Evolutionary conservation across 192 early-diverging fungal species (phyloP).

Genomic region (Backusella luteola): DNA sequence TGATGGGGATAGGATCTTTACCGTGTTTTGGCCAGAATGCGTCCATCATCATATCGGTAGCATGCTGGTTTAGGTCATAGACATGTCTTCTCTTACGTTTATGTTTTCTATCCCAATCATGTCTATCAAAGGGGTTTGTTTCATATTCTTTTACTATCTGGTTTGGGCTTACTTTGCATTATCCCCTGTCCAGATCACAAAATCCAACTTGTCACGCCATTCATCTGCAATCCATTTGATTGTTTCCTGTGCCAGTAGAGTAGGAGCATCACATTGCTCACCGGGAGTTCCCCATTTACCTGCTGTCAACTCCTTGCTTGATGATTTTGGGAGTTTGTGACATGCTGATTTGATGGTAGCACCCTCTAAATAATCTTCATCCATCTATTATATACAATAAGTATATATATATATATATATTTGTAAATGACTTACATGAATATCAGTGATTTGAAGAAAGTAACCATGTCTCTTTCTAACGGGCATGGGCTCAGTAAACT

Average conservation of each 20-base stretch:
- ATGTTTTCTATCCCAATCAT: constrained; percentile 13
- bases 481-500: neutral
- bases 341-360: constrained; percentile 56
- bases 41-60: constrained; percentile 12
- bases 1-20: constrained; percentile 25
- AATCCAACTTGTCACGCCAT: constrained; percentile 51
- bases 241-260: constrained; percentile 52
- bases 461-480: constrained; percentile 33
- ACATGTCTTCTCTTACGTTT: constrained; percentile 9
- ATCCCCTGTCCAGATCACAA: constrained; percentile 74
- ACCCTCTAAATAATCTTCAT: constrained; percentile 44
- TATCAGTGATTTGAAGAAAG: constrained; percentile 68
- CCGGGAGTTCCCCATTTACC: constrained; percentile 55
- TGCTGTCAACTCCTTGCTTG: constrained; percentile 15
- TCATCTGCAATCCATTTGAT: constrained; percentile 47
- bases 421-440: constrained; percentile 45
- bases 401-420: no score
- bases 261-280: constrained; percentile 59
- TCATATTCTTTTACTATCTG: neutral
- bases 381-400: constrained; percentile 12
- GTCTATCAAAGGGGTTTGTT: neutral
- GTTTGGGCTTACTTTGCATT: constrained; percentile 48
- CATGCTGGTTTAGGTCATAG: neutral
- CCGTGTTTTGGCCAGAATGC: neutral
- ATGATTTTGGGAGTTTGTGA: constrained; percentile 42